Evolutionary conservation across 2,329 filamentous ascomycete genomes (phyloP), one percentile per base, ranked within the genome.

Genomic region (Aspergillus terreus): DNA sequence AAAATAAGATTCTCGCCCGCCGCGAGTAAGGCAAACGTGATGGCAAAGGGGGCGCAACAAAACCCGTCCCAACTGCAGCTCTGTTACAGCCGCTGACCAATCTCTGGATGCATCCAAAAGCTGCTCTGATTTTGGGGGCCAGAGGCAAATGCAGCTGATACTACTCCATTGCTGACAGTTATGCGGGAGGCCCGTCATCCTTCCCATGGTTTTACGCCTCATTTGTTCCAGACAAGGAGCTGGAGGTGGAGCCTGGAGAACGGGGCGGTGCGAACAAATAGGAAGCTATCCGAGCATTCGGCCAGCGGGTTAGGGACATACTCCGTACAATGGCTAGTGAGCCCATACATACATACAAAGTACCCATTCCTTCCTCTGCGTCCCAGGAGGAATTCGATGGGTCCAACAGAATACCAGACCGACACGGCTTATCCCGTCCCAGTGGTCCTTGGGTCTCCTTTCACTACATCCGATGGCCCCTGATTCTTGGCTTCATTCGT

Each of bases 131-230:
- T 30, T 30, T 30, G 27, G 27, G 27, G 27, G 27, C 27, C 7
- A 30, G 27, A 30, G 27, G 27, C 7, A 30, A 30, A 9, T 11
- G 10, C 27, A 30, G 27, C 27, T 9, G 27, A 10, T 30, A 44
- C 15, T 30, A 44, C 23, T 23, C 23, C n/a, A 14, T 41, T 14
- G 45, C 21, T 35, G 52, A 45, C 44, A 50, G 52, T 53, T 45
- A 45, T 46, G 45, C 36, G 50, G 47, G 44, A 35, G 27, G 40
- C 43, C 50, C 52, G 35, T 12, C 35, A 14, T 55, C 47, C 52
- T 55, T 52, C 55, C 57, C 57, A 30, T 52, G 55, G 52, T 50
- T 57, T 14, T 52, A 46, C 57, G 54, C 56, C 59, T 60, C 58
- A 56, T 55, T 59, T 59, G 49, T 57, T 49, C 54, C 51, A 52